phyloP scores from a whole-genome alignment of 2,329 filamentous ascomycete genomes.

The Pseudogymnoascus sp. region DNA sequence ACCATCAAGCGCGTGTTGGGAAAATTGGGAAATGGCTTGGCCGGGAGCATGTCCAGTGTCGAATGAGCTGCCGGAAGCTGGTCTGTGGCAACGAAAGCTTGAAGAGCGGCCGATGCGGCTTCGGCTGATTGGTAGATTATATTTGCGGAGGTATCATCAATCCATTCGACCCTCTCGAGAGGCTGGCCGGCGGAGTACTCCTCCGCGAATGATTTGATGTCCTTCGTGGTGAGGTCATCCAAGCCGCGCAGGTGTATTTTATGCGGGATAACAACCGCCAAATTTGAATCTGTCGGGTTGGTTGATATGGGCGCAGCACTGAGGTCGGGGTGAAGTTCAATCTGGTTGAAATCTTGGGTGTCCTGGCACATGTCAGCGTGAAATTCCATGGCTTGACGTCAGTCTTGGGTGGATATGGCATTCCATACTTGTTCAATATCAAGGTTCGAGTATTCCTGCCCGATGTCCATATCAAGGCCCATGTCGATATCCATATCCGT shows the following conservation, averaged over 20 bases:
- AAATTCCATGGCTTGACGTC: background rate
- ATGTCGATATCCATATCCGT: slow-evolving; percentile 64
- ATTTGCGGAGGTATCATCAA: slow-evolving; percentile 87
- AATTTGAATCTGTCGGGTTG: background rate
- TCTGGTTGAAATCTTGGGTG: background rate
- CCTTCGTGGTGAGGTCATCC: slow-evolving; percentile 68
- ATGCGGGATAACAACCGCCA: slow-evolving; percentile 32
- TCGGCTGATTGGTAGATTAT: slow-evolving; percentile 59
- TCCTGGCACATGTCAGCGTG: slow-evolving; percentile 5
- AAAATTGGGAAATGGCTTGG: slow-evolving; percentile 58
- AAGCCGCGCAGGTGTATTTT: slow-evolving; percentile 83
- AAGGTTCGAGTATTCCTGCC: slow-evolving; percentile 30
- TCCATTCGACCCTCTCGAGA: slow-evolving; percentile 73
- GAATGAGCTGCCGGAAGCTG: slow-evolving; percentile 38
- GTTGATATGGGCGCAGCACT: background rate
- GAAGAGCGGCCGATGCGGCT: slow-evolving; percentile 45
- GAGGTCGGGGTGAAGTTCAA: background rate
- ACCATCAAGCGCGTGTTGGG: slow-evolving; percentile 63
- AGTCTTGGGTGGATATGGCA: slow-evolving; percentile 23
- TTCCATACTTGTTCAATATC: slow-evolving; percentile 3
- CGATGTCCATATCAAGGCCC: slow-evolving; percentile 50
- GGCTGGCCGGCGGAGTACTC: slow-evolving; percentile 52
- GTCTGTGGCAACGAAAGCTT: slow-evolving; percentile 40
- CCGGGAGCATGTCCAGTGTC: slow-evolving; percentile 54
- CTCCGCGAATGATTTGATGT: slow-evolving; percentile 67